A percentile compares a stretch with the other conserved stretches of the same genome.
Conservation (phyloP, 2,329 filamentous ascomycete species). For the Xylaria multiplex region DNA sequence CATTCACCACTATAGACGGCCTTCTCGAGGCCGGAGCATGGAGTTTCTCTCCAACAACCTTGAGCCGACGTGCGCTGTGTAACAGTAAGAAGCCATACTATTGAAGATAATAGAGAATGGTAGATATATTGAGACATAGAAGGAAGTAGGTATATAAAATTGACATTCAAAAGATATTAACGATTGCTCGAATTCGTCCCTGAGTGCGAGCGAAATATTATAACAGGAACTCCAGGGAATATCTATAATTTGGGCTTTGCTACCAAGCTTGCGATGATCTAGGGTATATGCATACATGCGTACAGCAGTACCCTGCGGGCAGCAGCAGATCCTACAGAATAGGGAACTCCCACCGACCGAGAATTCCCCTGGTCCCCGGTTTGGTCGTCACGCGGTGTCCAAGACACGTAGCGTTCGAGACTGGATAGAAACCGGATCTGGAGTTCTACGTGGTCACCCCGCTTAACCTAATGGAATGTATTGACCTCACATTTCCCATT, state of each 20-base stretch:
- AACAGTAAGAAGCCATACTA: conserved; percentile 24
- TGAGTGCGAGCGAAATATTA: not conserved
- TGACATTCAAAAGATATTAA: not conserved
- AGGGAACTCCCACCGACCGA: not conserved
- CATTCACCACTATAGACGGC: conserved; percentile 66
- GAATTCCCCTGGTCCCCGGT: conserved; percentile 1
- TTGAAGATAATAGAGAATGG: conserved; percentile 3
- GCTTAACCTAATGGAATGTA: not conserved
- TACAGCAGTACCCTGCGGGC: conserved; percentile 2
- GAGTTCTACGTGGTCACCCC: not conserved
- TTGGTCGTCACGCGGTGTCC: not conserved
- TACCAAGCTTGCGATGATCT: not conserved
- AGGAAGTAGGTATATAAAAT: conserved; percentile 12
- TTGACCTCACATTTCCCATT: not conserved
- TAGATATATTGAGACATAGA: conserved; percentile 31
- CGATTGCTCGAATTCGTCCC: not conserved
- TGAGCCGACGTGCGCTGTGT: conserved; percentile 32
- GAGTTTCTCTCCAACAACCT: conserved; percentile 65
- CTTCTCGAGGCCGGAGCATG: conserved; percentile 60
- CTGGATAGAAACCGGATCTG: not conserved
- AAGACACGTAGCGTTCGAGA: not conserved
- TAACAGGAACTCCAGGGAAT: not conserved
- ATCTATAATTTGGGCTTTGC: not conserved
- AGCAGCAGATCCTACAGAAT: not conserved
- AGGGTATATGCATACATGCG: conserved; percentile 2